phyloP scores from a whole-genome alignment of 331 rosid genomes.

The Malus hybrid region DNA sequence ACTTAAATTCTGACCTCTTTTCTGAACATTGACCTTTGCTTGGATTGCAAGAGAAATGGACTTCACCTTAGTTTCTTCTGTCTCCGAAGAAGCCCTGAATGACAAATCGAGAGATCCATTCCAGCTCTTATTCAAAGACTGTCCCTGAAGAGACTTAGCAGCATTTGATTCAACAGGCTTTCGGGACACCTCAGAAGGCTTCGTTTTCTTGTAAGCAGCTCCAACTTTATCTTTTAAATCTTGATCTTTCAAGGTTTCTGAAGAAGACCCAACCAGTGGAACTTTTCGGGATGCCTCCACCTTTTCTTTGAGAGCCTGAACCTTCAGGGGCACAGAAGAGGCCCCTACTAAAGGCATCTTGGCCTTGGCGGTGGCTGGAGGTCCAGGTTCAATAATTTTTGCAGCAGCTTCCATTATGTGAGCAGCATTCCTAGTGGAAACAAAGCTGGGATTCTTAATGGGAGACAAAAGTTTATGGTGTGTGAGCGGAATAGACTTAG shows the following conservation, averaged over 20 bases:
- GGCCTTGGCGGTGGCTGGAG: conserved; percentile 43
- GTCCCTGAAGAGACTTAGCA: conserved; percentile 69
- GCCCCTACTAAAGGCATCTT: conserved; percentile 44
- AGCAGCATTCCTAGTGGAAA: conserved; percentile 70
- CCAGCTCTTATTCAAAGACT: conserved; percentile 85
- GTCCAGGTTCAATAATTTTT: conserved; percentile 71
- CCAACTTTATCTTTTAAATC: conserved; percentile 54
- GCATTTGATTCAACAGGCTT: conserved; percentile 70
- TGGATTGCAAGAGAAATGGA: conserved; percentile 92
- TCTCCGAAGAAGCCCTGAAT: conserved; percentile 29
- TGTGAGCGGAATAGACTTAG: conserved; percentile 80
- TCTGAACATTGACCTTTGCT: conserved; percentile 94
- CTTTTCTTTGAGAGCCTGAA: conserved; percentile 67
- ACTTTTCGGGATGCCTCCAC: conserved; percentile 57
- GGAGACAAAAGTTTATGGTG: conserved; percentile 95
- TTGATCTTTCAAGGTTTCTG: conserved; percentile 39
- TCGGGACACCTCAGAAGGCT: conserved; percentile 44
- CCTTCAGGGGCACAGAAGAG: conserved; percentile 61
- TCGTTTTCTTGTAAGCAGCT: conserved; percentile 38
- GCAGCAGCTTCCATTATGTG: conserved; percentile 98
- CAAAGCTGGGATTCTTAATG: conserved; percentile 68
- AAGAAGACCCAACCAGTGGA: conserved; percentile 44
- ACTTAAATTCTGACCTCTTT: conserved; percentile 56
- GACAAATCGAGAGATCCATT: conserved; percentile 64
- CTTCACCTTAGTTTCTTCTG: conserved; percentile 60